Evolutionary conservation across 306 rosid genomes (phyloP), one percentile per base, ranked within the genome.

Genomic region (Dalbergia oliveri): DNA sequence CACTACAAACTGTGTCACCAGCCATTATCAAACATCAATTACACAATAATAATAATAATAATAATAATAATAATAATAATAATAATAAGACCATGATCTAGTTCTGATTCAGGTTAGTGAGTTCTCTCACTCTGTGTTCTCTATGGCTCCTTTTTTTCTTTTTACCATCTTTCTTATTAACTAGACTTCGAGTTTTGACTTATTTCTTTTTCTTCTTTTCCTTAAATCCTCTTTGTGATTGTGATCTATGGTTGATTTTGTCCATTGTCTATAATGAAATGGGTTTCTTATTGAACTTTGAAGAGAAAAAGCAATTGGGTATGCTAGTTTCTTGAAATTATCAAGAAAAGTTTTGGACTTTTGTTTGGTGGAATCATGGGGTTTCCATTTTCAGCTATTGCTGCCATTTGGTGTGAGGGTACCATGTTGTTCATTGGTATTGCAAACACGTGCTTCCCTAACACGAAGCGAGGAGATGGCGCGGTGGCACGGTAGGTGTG

Each of bases 341-440:
- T 34, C 14, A 21, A 41, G 50, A 12, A 79, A 41, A 79, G 75
- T 77, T 1, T 58, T 53, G 62, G 68, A 56, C 72, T 72, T 79
- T 70, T 15, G 23, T 8, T 69, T 6, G 23, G 3, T 77, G 67
- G 82, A 49, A 88, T 68, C 83, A 92, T 92, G 94, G 83, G 73
- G 86, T 21, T 87, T 82, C 59, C 75, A 53, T 79, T 81, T 83
- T 86, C 74, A 74, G 84, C 78, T 83, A 18, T 84, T 83, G 43
- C 85, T 82, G 50, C 72, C 18, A 44, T 88, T 39, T 90, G 89
- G 79, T 68, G 65, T 74, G 69, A 87, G 69, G 87, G 58, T 86
- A 83, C 75, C 67, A 19, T 86, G 41, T 73, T 85, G 82, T 59
- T 86, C 8, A 61, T 78, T 85, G 94, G 89, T 69, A 15, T 83